Evolutionary conservation across 306 rosid genomes (phyloP), one percentile per base, ranked within the genome.

Genomic region (Ormosia emarginata): DNA sequence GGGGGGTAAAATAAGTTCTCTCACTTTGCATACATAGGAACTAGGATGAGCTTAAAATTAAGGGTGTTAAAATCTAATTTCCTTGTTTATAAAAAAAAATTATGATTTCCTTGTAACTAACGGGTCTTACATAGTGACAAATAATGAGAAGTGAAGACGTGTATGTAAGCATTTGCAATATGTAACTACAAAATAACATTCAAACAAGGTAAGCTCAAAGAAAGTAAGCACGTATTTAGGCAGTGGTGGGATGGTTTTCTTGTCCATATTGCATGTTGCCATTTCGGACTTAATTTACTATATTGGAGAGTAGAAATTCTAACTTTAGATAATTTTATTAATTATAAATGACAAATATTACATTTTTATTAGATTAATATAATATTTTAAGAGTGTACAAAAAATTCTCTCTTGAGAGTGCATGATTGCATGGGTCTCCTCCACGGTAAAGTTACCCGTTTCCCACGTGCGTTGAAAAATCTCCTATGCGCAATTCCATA

Each of bases 401-500:
- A 37, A 6, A 37, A 6, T 41, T 0, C 8, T 7, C 2, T 14
- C 30, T 1, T 14, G 47, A 49, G 36, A 43, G 79, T 29, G 33
- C 44, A 75, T 30, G 36, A 43, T 70, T 29, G 33, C 58, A 75
- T 30, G 50, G 72, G 61, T 6, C 62, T 71, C 41, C 63, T 8
- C 8, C 30, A 12, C 6, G 1, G 7, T 17, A 36, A 65, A 64
- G 53, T 65, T 74, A 64, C 9, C 55, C 32, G 2, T 77, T 77
- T 77, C 74, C 62, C 81, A 77, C 81, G 65, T 77, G 81, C 37
- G 14, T 36, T 36, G 3, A n/a, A 61, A 10, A 14, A 36, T 43
- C 43, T 11, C 64, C 55, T 14, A 29, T 40, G 58, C 41, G 46
- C 47, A 7, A 11, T 44, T 34, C 58, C 80, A 44, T 36, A 4